These are phyloP conservation scores for Gentiana dahurica DNA, from an alignment of 257 asterid species.

Conservation along the genomic window DNA sequence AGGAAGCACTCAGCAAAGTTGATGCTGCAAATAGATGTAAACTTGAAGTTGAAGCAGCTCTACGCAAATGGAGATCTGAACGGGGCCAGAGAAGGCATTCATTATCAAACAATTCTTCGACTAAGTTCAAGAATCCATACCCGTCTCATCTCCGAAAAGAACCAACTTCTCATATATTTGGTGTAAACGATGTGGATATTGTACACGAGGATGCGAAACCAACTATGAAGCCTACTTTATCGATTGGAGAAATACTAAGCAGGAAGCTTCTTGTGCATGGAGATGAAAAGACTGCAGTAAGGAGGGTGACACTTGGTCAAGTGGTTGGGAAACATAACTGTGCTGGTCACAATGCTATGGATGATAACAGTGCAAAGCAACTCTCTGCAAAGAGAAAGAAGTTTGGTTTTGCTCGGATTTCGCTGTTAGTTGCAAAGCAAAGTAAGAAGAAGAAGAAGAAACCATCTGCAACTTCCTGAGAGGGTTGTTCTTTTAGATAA, in stretches of 20 bases:
- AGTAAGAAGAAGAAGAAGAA: constrained; percentile 44
- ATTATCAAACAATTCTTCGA: constrained; percentile 24
- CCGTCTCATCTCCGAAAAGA: constrained; percentile 43
- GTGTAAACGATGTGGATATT: constrained; percentile 40
- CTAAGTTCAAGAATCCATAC: constrained; percentile 57
- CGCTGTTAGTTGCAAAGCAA: constrained; percentile 63
- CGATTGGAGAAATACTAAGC: constrained; percentile 57
- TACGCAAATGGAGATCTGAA: constrained; percentile 84
- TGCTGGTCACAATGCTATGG: constrained; percentile 28
- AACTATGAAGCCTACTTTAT: constrained; percentile 44
- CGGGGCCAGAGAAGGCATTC: constrained; percentile 58
- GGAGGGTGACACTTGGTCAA: constrained; percentile 64
- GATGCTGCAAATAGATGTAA: constrained; percentile 71
- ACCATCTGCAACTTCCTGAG: background rate
- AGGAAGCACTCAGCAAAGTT: constrained; percentile 65
- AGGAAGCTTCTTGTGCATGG: constrained; percentile 53
- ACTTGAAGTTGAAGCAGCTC: constrained; percentile 74
- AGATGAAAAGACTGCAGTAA: constrained; percentile 29
- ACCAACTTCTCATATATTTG: constrained; percentile 24
- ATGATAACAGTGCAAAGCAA: constrained; percentile 31
- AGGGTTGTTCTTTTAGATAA: background rate
- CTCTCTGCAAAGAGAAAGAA: constrained; percentile 69
- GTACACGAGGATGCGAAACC: constrained; percentile 38
- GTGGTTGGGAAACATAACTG: constrained; percentile 49
- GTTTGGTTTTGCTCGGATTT: constrained; percentile 58